A percentile compares a stretch with the other conserved stretches of the same genome.
phyloP scores from a whole-genome alignment of 148 eudicot species.

The Heliosperma pusillum region DNA sequence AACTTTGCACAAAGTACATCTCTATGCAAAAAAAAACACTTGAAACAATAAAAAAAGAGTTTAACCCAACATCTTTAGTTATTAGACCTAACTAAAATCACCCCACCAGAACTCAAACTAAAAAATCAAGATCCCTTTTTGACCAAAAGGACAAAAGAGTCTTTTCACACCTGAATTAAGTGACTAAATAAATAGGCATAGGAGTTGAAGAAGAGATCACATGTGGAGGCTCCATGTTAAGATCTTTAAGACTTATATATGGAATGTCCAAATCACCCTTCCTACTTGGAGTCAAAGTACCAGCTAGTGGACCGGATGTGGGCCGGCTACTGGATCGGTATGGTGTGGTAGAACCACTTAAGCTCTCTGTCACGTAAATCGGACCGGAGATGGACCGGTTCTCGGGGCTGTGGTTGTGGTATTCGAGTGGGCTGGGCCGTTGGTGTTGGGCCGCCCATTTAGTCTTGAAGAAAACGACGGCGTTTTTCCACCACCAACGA shows the following conservation, averaged over 20 bases:
- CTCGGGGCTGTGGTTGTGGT: slow-evolving; percentile 8
- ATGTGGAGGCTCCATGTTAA: slow-evolving; percentile 53
- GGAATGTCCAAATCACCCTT: slow-evolving; percentile 50
- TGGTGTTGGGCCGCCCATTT: slow-evolving; percentile 51
- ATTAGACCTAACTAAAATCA: slow-evolving; percentile 17
- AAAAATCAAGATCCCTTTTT: not conserved
- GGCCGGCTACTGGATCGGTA: slow-evolving; percentile 49
- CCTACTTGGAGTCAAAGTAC: slow-evolving; percentile 28
- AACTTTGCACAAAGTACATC: not conserved
- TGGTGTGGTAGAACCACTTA: slow-evolving; percentile 52
- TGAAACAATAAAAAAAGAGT: not conserved
- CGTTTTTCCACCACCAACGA: slow-evolving; percentile 72
- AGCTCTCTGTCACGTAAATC: slow-evolving; percentile 64
- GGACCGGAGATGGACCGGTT: slow-evolving; percentile 59
- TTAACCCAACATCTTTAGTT: not conserved
- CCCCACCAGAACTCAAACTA: not conserved
- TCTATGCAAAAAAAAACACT: not conserved
- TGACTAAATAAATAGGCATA: slow-evolving; percentile 80
- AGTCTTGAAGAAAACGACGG: slow-evolving; percentile 48
- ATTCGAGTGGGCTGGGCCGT: slow-evolving; percentile 48
- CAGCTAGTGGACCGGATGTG: slow-evolving; percentile 54
- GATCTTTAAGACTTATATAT: slow-evolving; percentile 62
- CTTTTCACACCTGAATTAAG: slow-evolving; percentile 21
- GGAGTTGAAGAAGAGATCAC: slow-evolving; percentile 40
- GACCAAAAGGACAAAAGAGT: slow-evolving; percentile 1